Evolutionary conservation across 1,139 yeast species (phyloP).

Genomic region (Geotrichum europaeum): DNA sequence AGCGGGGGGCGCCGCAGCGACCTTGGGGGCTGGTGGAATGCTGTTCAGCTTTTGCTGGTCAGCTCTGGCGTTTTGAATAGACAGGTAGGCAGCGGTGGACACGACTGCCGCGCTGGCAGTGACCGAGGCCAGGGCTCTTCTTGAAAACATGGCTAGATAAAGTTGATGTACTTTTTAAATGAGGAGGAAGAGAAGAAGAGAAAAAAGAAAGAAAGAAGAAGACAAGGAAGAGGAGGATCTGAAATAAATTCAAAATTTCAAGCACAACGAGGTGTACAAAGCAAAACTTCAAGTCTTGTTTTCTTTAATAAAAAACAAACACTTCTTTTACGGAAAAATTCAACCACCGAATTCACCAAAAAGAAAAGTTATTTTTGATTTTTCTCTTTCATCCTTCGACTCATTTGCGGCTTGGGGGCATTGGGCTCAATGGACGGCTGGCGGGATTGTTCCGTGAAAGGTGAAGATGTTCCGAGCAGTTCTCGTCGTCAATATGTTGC

Average conservation of each 20-base stretch:
- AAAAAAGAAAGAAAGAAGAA: background rate
- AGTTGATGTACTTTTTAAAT: background rate
- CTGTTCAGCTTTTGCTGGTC: background rate
- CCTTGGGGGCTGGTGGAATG: conserved; percentile 6
- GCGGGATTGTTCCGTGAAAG: background rate
- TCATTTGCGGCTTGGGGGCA: background rate
- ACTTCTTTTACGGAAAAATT: background rate
- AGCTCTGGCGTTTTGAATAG: conserved; percentile 8
- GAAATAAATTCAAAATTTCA: background rate
- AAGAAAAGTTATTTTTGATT: background rate
- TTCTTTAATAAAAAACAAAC: background rate
- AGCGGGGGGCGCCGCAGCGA: conserved; percentile 13
- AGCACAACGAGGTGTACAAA: background rate
- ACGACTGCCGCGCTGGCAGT: background rate
- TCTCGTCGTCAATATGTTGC: background rate
- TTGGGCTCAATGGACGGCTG: background rate
- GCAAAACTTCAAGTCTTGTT: background rate
- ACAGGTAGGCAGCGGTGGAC: conserved; percentile 4
- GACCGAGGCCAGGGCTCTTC: conserved; percentile 6
- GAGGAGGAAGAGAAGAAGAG: background rate
- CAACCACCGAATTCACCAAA: background rate
- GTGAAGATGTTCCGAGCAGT: background rate
- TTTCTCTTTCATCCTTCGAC: background rate
- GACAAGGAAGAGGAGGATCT: background rate
- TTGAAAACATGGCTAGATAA: conserved; percentile 1